Percentiles rank a stretch among this genome's conserved stretches.
These are phyloP conservation scores for Nyssa sinensis DNA, from an alignment of 148 eudicot species.

Conservation along the genomic window DNA sequence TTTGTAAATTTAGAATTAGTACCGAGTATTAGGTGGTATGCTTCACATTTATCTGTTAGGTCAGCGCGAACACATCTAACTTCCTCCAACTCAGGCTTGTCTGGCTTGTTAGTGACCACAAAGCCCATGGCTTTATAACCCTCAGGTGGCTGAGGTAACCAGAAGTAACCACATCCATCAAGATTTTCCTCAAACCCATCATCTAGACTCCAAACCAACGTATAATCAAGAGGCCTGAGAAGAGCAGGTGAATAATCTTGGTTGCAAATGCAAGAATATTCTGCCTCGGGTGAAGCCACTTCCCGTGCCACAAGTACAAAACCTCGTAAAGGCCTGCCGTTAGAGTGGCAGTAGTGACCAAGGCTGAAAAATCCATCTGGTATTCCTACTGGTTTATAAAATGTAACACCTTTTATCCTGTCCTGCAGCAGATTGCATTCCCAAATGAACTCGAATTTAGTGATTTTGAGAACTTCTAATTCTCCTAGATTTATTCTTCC, in stretches of 20 bases:
- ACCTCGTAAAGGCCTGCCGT: conserved; percentile 47
- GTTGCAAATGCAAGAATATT: conserved; percentile 7
- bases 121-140: conserved; percentile 88
- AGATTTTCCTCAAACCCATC: conserved; percentile 42
- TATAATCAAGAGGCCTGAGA: conserved; percentile 56
- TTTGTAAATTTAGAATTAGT: conserved; percentile 27
- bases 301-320: conserved; percentile 70
- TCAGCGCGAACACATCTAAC: conserved; percentile 80
- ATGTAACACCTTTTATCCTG: conserved; percentile 44
- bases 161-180: conserved; percentile 58
- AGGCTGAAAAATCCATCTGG: conserved; percentile 70
- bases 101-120: conserved; percentile 54
- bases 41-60: conserved; percentile 65
- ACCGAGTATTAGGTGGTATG: conserved; percentile 37
- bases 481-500: conserved; percentile 72
- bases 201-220: conserved; percentile 71
- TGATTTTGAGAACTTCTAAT: conserved; percentile 66
- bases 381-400: conserved; percentile 63
- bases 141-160: conserved; percentile 80
- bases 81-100: conserved; percentile 56
- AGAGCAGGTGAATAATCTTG: conserved; percentile 46
- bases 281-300: conserved; percentile 5
- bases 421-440: conserved; percentile 45
- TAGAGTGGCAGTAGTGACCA: conserved; percentile 78
- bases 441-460: conserved; percentile 67